Evolutionary conservation across 1,284 basidiomycete genomes (phyloP), one percentile per base, ranked within the genome.

Genomic region (Puccinia brachypodii): DNA sequence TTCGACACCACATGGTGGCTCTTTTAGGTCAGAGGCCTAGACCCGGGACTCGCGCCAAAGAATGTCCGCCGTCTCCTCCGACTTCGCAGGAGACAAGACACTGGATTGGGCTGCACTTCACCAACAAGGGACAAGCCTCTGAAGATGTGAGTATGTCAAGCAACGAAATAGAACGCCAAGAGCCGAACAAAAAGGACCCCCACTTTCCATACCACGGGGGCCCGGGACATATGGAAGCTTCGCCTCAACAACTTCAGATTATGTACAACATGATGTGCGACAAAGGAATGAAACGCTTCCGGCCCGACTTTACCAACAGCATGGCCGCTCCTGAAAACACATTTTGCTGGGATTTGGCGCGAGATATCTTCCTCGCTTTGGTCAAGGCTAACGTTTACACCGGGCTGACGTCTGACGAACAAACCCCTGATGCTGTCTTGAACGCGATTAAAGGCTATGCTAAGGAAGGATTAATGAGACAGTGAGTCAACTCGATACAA

Each of bases 201-300:
- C 50, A 53, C 8, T 76, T 40, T 40, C 74, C 74, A 0, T 76
- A 62, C 31, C 36, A 22, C 22, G 56, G 44, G 6, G 74, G 74
- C n/a, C 58, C 74, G 1, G 58, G 74, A 1, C 74, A 76, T 64
- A 53, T 31, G 7, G 33, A 60, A 2, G 74, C 74, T 25, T 62
- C 58, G 6, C 58, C n/a, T 1, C 16, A 76, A 31, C 19, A 28
- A 44, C 33, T 76, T 4, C 8, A 60, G 1, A 62, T 76, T 6
- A 76, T 76, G 25, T 64, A 56, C 53, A 13, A 25, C 4, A 47
- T 47, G 38, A 62, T 76, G 56, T 25, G 36, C 22, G 11, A 22
- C 7, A 38, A 28, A 2, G 56, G 56, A 3, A 44, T 76, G n/a
- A 13, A n/a, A 40, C 36, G 28, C 13, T 76, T 76, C 36, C 58